Evolutionary conservation across 176 grass and related monocot genomes (phyloP).

Genomic region (Eragrostis nindensis): DNA sequence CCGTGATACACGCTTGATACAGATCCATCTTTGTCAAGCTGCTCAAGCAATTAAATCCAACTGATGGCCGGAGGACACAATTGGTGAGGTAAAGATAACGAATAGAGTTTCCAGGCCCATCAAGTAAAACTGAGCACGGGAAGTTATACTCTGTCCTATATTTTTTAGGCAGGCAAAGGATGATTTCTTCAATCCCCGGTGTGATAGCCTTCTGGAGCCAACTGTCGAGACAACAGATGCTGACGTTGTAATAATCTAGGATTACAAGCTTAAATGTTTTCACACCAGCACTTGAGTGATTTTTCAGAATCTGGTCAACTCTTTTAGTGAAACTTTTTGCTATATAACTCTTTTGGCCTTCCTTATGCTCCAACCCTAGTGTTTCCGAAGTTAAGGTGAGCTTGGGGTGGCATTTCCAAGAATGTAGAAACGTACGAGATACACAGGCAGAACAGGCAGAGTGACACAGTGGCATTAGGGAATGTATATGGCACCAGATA

Average conservation of each 20-base stretch:
- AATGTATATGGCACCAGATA: constrained; percentile 18
- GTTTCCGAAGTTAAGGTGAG: neutral
- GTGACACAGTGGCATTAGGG: neutral
- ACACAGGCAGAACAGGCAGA: neutral
- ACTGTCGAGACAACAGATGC: neutral
- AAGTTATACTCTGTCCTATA: neutral
- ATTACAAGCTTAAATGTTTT: neutral
- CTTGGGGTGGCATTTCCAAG: constrained; percentile 2
- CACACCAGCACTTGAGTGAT: neutral
- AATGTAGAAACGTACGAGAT: neutral
- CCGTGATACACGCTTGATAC: neutral
- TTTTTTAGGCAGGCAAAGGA: neutral
- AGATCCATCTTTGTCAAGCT: neutral
- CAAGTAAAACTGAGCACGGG: neutral
- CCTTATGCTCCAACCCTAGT: neutral
- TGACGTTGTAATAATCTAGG: neutral
- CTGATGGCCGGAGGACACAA: neutral
- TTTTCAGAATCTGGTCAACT: neutral
- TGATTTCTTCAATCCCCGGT: neutral
- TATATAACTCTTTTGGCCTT: neutral
- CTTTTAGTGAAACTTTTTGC: too few relatives aligned
- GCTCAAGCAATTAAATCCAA: neutral
- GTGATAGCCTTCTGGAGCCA: neutral
- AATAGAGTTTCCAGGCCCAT: neutral
- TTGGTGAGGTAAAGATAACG: neutral